These are phyloP conservation scores for Primulina eburnea DNA, from an alignment of 257 asterid genomes.

Conservation along the genomic window DNA sequence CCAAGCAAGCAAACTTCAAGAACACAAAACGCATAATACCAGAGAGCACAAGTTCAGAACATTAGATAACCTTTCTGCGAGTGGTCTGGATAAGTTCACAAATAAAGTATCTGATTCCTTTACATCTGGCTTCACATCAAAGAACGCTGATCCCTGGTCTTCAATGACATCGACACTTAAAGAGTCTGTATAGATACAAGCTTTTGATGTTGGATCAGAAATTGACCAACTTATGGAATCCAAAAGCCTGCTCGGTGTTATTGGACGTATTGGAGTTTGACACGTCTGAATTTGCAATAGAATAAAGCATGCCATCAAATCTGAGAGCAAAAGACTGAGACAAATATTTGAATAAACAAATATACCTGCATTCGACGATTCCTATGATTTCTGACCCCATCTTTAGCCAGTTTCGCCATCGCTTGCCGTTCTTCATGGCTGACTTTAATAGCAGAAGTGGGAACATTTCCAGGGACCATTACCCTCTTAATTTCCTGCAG, in stretches of 20 bases:
- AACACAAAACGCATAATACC: background rate
- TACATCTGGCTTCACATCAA: slow-evolving; percentile 63
- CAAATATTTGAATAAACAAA: background rate
- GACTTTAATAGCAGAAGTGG: slow-evolving; percentile 31
- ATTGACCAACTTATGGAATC: slow-evolving; percentile 96
- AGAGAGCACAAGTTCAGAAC: slow-evolving; percentile 8
- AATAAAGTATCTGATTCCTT: slow-evolving; percentile 74
- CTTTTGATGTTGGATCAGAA: slow-evolving; percentile 77
- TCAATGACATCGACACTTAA: slow-evolving; percentile 49
- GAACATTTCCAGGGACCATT: slow-evolving; percentile 30
- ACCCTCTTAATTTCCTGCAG: slow-evolving; percentile 43
- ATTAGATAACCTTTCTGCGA: slow-evolving; percentile 70
- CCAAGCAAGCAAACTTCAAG: background rate
- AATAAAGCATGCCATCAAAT: slow-evolving; percentile 6
- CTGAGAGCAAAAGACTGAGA: background rate
- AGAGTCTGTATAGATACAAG: slow-evolving; percentile 69
- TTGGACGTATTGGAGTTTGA: slow-evolving; percentile 82
- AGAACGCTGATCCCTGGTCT: slow-evolving; percentile 46
- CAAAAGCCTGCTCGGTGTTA: slow-evolving; percentile 76
- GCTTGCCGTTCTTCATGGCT: slow-evolving; percentile 64
- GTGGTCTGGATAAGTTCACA: slow-evolving; percentile 75
- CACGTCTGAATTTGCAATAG: slow-evolving; percentile 54
- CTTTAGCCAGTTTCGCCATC: slow-evolving; percentile 69
- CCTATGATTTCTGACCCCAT: slow-evolving; percentile 79
- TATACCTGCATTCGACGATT: slow-evolving; percentile 77